These are phyloP conservation scores for Cryptococcus sp. DNA, from an alignment of 1,284 basidiomycete species.

Conservation along the genomic window DNA sequence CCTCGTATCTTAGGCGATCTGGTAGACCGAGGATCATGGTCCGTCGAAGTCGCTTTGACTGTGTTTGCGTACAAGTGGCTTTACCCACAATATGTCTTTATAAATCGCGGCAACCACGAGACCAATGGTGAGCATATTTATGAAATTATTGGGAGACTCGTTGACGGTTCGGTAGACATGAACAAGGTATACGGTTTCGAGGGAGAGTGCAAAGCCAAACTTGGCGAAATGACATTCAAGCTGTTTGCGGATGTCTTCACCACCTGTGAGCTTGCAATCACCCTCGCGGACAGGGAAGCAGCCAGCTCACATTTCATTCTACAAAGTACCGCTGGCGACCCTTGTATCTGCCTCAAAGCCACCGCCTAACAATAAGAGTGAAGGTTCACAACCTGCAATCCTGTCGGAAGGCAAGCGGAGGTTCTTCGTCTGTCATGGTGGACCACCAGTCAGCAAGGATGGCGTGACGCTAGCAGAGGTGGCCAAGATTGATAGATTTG, in stretches of 20 bases:
- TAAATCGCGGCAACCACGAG: slow-evolving; percentile 97
- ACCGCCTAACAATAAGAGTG: slow-evolving; percentile 55
- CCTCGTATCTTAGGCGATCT: slow-evolving; percentile 61
- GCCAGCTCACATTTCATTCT: slow-evolving; percentile 1
- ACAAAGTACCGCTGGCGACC: slow-evolving; percentile 82
- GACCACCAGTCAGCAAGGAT: slow-evolving; percentile 87
- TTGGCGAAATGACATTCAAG: slow-evolving; percentile 84
- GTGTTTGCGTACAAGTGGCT: slow-evolving; percentile 98
- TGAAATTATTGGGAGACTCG: background rate
- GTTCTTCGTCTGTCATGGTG: slow-evolving; percentile 95
- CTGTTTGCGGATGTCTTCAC: slow-evolving; percentile 92
- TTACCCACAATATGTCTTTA: slow-evolving; percentile 79
- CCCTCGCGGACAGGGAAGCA: background rate
- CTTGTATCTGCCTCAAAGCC: slow-evolving; percentile 72
- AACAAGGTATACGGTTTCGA: slow-evolving; percentile 87
- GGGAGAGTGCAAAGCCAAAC: slow-evolving; percentile 93
- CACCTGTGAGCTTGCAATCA: slow-evolving; percentile 61
- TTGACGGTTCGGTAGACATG: slow-evolving; percentile 59
- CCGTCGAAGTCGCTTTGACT: slow-evolving; percentile 88
- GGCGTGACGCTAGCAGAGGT: slow-evolving; percentile 91
- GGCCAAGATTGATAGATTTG: slow-evolving; percentile 80
- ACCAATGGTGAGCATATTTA: slow-evolving; percentile 58
- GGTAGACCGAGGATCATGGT: slow-evolving; percentile 77
- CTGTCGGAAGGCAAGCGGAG: slow-evolving; percentile 79
- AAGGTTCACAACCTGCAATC: slow-evolving; percentile 59